Base-by-base conservation (phyloP, 2,329 filamentous ascomycete species). In the Monosporascus sp. region DNA sequence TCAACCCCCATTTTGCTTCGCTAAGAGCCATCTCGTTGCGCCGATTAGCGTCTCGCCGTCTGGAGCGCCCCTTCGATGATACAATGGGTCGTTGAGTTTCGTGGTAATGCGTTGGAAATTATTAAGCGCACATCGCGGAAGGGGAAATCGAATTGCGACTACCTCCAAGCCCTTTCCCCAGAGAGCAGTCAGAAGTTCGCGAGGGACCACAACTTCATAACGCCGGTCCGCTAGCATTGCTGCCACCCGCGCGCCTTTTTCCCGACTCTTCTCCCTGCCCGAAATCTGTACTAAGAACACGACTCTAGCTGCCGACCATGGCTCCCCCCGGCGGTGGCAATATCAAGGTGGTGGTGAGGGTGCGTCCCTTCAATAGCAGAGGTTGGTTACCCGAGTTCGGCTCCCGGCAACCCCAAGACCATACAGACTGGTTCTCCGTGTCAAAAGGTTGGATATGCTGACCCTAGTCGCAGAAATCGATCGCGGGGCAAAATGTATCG, bases 341-440 rank as follows among this genome's bases (percentile, higher is more conserved):
- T 70, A 99, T 99, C 74, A 99, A 99, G 86, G 94, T 99, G 77
- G 94, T 99, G 79, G 94, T 99, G 78, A 86, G 94, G 77, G 87
- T 89, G 65, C 85, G 94, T 70, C 94, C 94, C 49, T 99, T 99
- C 77, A 99, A 99, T 73, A 86, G 85, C 67, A 86, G 92, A 93
- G 90, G 91, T 93, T 79, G 55, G 78, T 58, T 20, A 24, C 51
- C 22, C 20, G 22, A 36, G 24, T 37, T 17, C 45, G 14, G 18
- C 7, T n/a, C 18, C n/a, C n/a, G 24, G 14, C n/a, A n/a, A 14
- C 7, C 18, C 8, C 18, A 24, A 8, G 36, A 39, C 22, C 9
- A 14, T 44, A 38, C n/a, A 22, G 6, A 25, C 15, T 31, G 45
- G 45, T 20, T 35, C 31, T 35, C 11, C 31, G 2, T 5, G 31